Evolutionary conservation across 495 filamentous ascomycete species (phyloP), one percentile per base, ranked within the genome.

Genomic region (Parachaetomium inaequale): DNA sequence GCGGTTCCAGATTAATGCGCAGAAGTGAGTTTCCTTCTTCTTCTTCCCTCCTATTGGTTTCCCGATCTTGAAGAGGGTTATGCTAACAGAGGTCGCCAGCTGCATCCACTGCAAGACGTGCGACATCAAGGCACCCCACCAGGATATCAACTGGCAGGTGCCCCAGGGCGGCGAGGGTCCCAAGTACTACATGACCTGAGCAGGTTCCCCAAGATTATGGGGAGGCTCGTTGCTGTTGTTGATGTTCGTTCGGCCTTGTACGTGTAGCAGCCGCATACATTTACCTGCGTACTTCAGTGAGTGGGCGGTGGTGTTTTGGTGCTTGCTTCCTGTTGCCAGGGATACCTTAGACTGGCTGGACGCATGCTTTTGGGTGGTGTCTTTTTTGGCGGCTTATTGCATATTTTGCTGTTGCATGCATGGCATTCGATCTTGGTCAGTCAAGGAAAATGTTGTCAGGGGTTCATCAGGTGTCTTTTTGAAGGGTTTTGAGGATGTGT

Each of bases 61-160:
- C 26, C 23, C 3, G 14, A 11, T 31, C 26, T 19, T 6, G 2
- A 19, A n/a, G 17, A 10, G 49, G 6, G 23, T 51, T 6, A 2
- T 62, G 31, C 59, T 66, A 25, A 62, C 53, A 10, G n/a, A 10
- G 1, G 2, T 29, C 29, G 2, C 47, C 32, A 95, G 93, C 75
- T 99, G 94, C 73, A 94, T 99, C 59, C 94, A 99, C 76, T 99
- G 94, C 81, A 99, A 99, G 84, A 98, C 94, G 4, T 99, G 94
- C 71, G 94, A 99, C 75, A 98, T 99, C 74, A 99, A 99, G 79
- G 93, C 88, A 14, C 94, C 94, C 3, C 84, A 87, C 54, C 94
- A 99, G 76, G 94, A 96, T 74, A 98, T 98, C 74, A 95, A 96
- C 76, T 96, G 93, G 92, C 83, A 90, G 58, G 93, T 93, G 4